These are phyloP conservation scores for Zasmidium citrigriseum DNA, from an alignment of 2,329 filamentous ascomycete genomes.

Conservation along the genomic window DNA sequence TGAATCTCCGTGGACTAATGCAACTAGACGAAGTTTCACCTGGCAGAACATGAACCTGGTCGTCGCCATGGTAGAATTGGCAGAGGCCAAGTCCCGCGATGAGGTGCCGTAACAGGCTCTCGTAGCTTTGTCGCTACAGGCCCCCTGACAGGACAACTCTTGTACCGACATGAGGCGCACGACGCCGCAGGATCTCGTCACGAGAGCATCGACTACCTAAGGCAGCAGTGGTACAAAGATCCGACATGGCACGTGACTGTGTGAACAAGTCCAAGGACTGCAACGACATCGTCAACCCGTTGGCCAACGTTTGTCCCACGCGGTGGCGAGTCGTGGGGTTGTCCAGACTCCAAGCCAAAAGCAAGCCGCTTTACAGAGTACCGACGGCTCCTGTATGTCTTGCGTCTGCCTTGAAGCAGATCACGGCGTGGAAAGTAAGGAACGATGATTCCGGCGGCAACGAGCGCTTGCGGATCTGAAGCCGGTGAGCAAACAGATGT, in stretches of 20 bases:
- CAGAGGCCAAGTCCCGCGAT: not conserved
- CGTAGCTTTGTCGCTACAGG: not conserved
- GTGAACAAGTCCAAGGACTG: not conserved
- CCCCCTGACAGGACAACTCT: not conserved
- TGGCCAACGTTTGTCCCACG: not conserved
- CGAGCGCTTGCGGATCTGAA: slow-evolving; percentile 19
- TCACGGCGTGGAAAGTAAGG: slow-evolving; percentile 18
- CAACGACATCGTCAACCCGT: not conserved
- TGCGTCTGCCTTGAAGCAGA: slow-evolving; percentile 15
- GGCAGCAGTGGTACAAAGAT: not conserved
- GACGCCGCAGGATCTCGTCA: not conserved
- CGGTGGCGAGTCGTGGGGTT: not conserved
- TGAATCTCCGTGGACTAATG: not conserved
- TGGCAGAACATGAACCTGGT: not conserved
- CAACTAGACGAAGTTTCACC: not conserved
- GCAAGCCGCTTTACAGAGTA: not conserved
- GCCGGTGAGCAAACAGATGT: slow-evolving; percentile 19
- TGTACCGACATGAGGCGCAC: not conserved
- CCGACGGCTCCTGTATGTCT: slow-evolving; percentile 6
- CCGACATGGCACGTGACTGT: not conserved
- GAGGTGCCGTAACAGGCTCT: not conserved
- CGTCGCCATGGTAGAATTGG: not conserved
- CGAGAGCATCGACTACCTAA: not conserved
- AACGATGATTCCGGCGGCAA: slow-evolving; percentile 22
- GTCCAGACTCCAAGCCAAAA: not conserved